Percentiles rank a stretch among this genome's conserved stretches.
These are phyloP conservation scores for Leccinellum luteum DNA, from an alignment of 768 basidiomycete species.

Conservation along the genomic window DNA sequence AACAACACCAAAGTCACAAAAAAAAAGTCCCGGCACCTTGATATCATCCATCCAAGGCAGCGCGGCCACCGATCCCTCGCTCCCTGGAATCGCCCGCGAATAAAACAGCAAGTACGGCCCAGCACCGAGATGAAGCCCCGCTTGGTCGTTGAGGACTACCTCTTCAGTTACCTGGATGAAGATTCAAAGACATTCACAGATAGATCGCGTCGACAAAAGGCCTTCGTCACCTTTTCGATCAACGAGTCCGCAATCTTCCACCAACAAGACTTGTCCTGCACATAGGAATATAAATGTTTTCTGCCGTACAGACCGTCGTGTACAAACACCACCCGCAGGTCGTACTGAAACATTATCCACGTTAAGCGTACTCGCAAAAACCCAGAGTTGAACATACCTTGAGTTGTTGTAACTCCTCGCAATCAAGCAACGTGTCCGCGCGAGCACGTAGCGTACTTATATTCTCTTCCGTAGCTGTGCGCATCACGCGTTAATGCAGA, in stretches of 20 bases:
- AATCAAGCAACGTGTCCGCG: constrained; percentile 50
- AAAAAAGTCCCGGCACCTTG: constrained; percentile 15
- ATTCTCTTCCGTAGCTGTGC: constrained; percentile 51
- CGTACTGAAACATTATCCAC: constrained; percentile 52
- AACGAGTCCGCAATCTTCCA: constrained; percentile 77
- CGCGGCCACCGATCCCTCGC: constrained; percentile 5
- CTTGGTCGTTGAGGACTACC: constrained; percentile 61
- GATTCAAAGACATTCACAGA: background rate
- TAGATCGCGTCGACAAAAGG: background rate
- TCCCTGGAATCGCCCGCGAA: constrained; percentile 35
- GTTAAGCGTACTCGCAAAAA: background rate
- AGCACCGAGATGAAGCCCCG: constrained; percentile 71
- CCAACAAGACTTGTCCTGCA: constrained; percentile 62
- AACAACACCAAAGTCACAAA: background rate
- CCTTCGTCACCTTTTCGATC: constrained; percentile 54
- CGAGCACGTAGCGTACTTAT: constrained; percentile 45
- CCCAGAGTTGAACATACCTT: constrained; percentile 39
- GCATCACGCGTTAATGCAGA: background rate
- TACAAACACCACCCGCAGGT: constrained; percentile 73
- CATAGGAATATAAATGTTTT: constrained; percentile 76
- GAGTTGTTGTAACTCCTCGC: constrained; percentile 61
- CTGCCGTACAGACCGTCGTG: constrained; percentile 78
- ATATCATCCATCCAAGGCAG: constrained; percentile 32
- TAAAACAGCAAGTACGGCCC: constrained; percentile 82
- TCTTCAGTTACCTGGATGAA: constrained; percentile 63